Evolutionary conservation across 164 flowering plant genomes (phyloP).

Genomic region (Saururus chinensis): DNA sequence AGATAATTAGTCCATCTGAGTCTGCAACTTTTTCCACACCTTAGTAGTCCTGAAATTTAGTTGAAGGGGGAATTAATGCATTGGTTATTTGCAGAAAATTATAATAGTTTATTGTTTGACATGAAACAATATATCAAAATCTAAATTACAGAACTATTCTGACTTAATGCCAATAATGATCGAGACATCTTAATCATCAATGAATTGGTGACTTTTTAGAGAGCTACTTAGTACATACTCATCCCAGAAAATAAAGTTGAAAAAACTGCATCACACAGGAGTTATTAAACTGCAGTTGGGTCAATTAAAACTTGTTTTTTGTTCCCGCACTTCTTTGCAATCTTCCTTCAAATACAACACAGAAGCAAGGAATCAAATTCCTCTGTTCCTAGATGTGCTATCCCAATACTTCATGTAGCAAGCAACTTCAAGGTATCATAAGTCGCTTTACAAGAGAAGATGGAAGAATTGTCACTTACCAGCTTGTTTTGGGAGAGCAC

Average conservation of each 20-base stretch:
- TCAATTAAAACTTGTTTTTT: neutral
- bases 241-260: neutral
- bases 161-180: too few species aligned
- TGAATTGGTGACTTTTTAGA: too few species aligned
- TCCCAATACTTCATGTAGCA: neutral
- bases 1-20: neutral
- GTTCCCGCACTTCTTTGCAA: neutral
- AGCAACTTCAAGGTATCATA: too few species aligned
- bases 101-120: too few species aligned
- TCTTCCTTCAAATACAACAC: neutral
- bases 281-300: neutral
- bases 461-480: constrained; percentile 13
- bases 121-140: too few species aligned
- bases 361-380: neutral
- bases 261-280: neutral
- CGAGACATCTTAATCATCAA: too few species aligned
- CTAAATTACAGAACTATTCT: too few species aligned
- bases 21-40: neutral
- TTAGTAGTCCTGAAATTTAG: neutral
- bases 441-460: neutral
- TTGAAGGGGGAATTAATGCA: neutral
- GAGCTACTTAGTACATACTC: neutral
- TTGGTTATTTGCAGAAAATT: neutral
- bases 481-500: constrained; percentile 63
- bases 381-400: neutral